phyloP scores from a whole-genome alignment of 768 basidiomycete genomes.

The Pleurotus pulmonarius region DNA sequence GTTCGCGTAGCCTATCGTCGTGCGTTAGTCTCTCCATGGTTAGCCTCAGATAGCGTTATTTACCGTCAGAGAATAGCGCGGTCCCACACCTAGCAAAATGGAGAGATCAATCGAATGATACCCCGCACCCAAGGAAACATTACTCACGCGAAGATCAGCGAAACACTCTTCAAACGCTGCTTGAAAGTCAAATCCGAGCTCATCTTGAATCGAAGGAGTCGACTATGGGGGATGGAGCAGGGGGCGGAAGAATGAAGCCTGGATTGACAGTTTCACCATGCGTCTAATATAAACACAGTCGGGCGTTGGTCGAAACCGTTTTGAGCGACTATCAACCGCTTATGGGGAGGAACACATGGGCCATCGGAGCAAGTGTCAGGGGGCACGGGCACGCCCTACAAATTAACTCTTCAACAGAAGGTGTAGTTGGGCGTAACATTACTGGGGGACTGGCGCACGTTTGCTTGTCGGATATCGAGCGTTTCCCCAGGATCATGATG shows the following conservation, averaged over 20 bases:
- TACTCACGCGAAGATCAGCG: slow-evolving; percentile 82
- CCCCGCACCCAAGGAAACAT: no score
- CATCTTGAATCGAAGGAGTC: background rate
- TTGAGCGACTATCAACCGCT: slow-evolving; percentile 1
- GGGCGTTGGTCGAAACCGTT: background rate
- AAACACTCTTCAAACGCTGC: slow-evolving; percentile 50
- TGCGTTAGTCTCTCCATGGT: background rate
- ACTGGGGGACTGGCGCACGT: slow-evolving; percentile 1
- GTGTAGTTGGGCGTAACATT: background rate
- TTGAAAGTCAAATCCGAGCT: slow-evolving; percentile 1
- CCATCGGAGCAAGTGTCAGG: background rate
- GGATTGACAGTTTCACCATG: background rate
- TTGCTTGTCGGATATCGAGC: background rate
- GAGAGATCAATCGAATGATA: background rate
- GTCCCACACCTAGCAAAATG: slow-evolving; percentile 65
- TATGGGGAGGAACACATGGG: slow-evolving; percentile 2
- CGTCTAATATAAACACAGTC: background rate
- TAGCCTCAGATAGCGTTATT: background rate
- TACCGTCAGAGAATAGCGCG: slow-evolving; percentile 85
- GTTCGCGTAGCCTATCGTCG: slow-evolving; percentile 67
- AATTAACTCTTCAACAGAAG: background rate
- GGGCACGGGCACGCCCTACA: background rate
- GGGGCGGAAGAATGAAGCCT: background rate
- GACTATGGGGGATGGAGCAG: background rate
- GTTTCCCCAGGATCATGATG: background rate